phyloP scores from a whole-genome alignment of 2,329 filamentous ascomycete genomes.

The Thielaviopsis musarum region DNA sequence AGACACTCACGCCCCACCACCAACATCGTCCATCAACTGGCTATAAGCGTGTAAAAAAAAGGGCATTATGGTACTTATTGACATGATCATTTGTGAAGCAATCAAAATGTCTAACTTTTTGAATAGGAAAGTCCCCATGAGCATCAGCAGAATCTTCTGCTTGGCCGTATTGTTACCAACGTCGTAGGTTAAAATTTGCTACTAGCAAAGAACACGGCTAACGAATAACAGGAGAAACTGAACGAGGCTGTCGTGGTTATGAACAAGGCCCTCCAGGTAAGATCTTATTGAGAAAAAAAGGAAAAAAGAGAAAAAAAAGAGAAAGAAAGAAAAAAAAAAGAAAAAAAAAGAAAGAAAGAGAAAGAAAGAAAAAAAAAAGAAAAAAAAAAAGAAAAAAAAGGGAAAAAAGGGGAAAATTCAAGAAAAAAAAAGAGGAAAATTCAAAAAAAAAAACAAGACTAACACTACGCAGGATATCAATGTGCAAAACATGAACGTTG shows the following conservation, averaged over 20 bases:
- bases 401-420: no score
- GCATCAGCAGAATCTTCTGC: conserved; percentile 84
- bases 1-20: not conserved
- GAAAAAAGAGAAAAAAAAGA: no score
- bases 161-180: conserved; percentile 93
- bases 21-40: not conserved
- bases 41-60: no score
- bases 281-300: not conserved
- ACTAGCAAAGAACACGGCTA: not conserved
- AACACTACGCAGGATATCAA: conserved; percentile 62
- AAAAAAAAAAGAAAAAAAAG: no score
- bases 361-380: no score
- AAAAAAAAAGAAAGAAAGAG: no score
- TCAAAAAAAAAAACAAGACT: not conserved
- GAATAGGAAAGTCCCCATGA: conserved; percentile 83
- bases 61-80: not conserved
- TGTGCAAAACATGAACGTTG: conserved; percentile 96
- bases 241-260: conserved; percentile 86
- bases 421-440: no score
- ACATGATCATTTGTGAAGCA: not conserved
- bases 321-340: no score
- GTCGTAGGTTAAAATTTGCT: conserved; percentile 46
- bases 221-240: conserved; percentile 64
- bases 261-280: conserved; percentile 78
- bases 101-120: not conserved